Base-by-base conservation (phyloP, 139 green algal genomes). In the Asterochloris sp. region DNA sequence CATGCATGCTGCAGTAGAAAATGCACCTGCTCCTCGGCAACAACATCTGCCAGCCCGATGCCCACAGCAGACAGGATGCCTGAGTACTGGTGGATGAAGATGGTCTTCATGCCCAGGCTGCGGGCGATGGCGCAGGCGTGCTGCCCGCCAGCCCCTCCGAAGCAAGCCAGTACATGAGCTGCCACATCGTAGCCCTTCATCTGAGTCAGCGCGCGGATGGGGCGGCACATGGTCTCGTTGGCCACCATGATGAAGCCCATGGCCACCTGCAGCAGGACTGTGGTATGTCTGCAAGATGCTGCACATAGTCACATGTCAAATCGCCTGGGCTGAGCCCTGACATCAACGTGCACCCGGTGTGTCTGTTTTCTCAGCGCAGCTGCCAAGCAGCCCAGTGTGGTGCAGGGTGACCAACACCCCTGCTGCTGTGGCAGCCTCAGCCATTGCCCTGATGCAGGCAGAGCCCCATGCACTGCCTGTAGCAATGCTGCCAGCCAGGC, bases 151-250 rank as follows among this genome's bases (percentile, higher is more conserved):
- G 96, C 96, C n/a, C 96, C 96, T 0, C 96, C 96, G 85, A 99
- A 99, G 82, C 92, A 98, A 13, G 96, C 92, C 19, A 99, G 91
- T 68, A 97, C 90, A 79, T 99, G 96, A 23, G 86, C 78, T 16
- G 92, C 89, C 15, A 93, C 92, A 82, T 99, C 96, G 84, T 97
- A 96, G 10, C 96, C 96, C 86, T 92, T 92, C 89, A 95, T 95
- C 81, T 98, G 94, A 0, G 96, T 98, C 0, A 98, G 88, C 23
- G 95, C 92, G 16, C 96, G 84, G 76, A 99, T 98, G 64, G 96
- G 96, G 6, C 96, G 88, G 87, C 95, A 98, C 96, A 99, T 99
- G 15, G 95, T 89, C 88, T 99, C 96, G 79, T 99, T 99, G n/a
- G 96, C 96, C 61, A 99, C 96, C 4, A 80, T 63, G 19, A 99